Conservation (phyloP, 83 land plant species). For the Picea abies region DNA sequence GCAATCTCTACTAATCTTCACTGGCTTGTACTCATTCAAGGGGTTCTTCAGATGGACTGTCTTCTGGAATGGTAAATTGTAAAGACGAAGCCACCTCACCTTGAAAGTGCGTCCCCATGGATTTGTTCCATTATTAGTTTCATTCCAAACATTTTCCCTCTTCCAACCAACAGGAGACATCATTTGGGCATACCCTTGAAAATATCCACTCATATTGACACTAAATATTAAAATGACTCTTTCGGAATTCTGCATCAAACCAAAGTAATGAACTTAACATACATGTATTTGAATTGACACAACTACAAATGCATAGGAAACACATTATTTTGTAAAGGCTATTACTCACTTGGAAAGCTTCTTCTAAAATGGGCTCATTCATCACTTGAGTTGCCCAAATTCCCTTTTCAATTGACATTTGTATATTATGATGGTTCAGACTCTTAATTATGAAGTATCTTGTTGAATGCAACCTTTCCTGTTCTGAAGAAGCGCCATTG, state of each 20-base stretch:
- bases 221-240: conserved; percentile 78
- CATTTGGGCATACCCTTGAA: conserved; percentile 96
- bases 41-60: conserved; percentile 90
- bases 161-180: conserved; percentile 85
- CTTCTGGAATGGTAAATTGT: conserved; percentile 78
- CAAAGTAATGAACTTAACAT: not conserved
- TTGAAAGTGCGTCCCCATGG: conserved; percentile 88
- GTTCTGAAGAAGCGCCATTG: conserved; percentile 19
- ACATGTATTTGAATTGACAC: not conserved
- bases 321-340: not conserved
- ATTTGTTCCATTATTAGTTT: conserved; percentile 62
- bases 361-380: conserved; percentile 85
- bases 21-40: conserved; percentile 83
- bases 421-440: conserved; percentile 73
- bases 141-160: conserved; percentile 81
- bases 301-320: not conserved
- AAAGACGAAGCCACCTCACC: conserved; percentile 76
- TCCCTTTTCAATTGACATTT: conserved; percentile 78
- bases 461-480: conserved; percentile 35
- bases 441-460: conserved; percentile 90
- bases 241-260: conserved; percentile 63
- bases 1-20: conserved; percentile 90
- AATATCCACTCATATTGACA: conserved; percentile 94
- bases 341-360: conserved; percentile 75
- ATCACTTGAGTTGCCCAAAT: conserved; percentile 93